Evolutionary conservation across 768 basidiomycete genomes (phyloP).

Genomic region (Nidularia pulvinata): DNA sequence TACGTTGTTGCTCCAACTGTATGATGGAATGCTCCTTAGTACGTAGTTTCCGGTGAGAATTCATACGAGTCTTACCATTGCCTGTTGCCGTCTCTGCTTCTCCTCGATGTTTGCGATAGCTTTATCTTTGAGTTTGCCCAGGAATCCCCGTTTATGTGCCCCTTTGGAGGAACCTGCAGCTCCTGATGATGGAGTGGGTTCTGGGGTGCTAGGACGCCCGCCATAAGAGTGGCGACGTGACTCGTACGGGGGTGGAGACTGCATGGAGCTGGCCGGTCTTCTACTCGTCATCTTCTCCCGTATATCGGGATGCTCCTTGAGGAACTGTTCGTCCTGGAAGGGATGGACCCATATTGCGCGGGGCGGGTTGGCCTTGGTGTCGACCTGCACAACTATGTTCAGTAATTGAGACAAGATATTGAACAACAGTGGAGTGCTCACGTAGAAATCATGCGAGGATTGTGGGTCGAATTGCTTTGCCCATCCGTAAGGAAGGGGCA

Average conservation of each 20-base stretch:
- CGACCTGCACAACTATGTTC: constrained; percentile 39
- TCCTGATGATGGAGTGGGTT: constrained; percentile 3
- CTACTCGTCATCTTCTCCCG: constrained; percentile 26
- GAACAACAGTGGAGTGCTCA: constrained; percentile 12
- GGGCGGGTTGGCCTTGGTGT: constrained; percentile 61
- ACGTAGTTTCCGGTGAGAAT: neutral
- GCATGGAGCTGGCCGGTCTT: neutral
- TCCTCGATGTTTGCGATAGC: constrained; percentile 66
- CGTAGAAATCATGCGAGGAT: constrained; percentile 49
- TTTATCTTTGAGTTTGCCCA: constrained; percentile 65
- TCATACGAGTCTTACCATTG: constrained; percentile 5
- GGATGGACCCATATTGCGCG: constrained; percentile 76
- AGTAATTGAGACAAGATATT: neutral
- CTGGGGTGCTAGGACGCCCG: constrained; percentile 12
- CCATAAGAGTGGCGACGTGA: constrained; percentile 24
- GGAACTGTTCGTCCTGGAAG: constrained; percentile 64
- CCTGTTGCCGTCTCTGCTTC: constrained; percentile 37
- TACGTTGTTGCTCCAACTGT: constrained; percentile 20
- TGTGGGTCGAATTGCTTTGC: constrained; percentile 41
- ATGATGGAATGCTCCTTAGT: neutral
- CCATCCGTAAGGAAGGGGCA: constrained; percentile 59
- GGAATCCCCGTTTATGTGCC: constrained; percentile 45
- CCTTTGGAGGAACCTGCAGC: neutral
- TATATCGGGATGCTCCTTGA: constrained; percentile 51
- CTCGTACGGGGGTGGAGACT: constrained; percentile 5